Percentiles rank a stretch among this genome's conserved stretches.
Evolutionary conservation across 768 basidiomycete species (phyloP).

Genomic region (Lactarius tabidus): DNA sequence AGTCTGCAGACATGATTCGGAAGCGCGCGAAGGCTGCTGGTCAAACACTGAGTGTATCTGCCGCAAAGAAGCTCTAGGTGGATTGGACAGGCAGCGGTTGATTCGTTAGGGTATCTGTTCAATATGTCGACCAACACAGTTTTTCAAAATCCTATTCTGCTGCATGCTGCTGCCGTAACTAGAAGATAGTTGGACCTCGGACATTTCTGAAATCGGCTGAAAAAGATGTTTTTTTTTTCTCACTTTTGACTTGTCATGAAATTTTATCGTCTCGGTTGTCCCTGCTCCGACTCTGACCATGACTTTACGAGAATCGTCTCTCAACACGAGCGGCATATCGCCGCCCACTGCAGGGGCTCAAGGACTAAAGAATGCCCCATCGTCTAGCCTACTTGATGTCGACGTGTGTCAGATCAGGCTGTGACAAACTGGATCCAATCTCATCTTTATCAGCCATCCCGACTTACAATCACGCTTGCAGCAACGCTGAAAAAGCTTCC

Average conservation of each 20-base stretch:
- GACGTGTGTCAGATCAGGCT: slow-evolving; percentile 17
- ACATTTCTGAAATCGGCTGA: background rate
- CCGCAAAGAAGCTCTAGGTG: slow-evolving; percentile 61
- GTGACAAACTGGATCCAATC: background rate
- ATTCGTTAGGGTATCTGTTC: background rate
- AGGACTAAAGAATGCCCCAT: slow-evolving; percentile 21
- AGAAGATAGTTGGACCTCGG: background rate
- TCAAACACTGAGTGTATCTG: slow-evolving; percentile 51
- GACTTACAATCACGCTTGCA: slow-evolving; percentile 45
- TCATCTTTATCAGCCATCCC: slow-evolving; percentile 45
- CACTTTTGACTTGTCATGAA: background rate
- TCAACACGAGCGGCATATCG: slow-evolving; percentile 19
- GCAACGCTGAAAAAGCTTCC: slow-evolving; percentile 50
- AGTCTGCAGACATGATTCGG: slow-evolving; percentile 88
- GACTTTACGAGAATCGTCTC: slow-evolving; percentile 9
- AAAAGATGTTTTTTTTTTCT: background rate
- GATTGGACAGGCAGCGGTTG: background rate
- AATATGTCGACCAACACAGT: background rate
- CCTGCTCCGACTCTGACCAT: background rate
- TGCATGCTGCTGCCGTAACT: background rate
- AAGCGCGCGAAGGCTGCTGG: slow-evolving; percentile 93
- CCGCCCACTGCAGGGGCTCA: slow-evolving; percentile 12
- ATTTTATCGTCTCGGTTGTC: background rate
- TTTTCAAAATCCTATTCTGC: background rate
- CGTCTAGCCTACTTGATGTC: slow-evolving; percentile 15